Evolutionary conservation across 2,329 filamentous ascomycete species (phyloP).

Genomic region (Aciculosporium take): DNA sequence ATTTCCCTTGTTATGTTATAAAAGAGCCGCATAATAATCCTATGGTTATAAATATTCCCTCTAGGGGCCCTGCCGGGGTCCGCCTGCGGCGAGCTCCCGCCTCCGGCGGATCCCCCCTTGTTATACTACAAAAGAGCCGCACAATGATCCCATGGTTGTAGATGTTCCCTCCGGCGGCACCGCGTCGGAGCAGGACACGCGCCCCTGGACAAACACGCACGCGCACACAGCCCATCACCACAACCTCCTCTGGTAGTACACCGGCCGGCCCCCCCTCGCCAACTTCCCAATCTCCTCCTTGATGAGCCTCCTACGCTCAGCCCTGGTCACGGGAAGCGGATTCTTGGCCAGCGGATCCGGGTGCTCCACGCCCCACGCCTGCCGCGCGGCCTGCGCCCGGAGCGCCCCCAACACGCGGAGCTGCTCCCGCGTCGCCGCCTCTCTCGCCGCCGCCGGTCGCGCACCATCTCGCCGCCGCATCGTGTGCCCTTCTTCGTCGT

Average conservation of each 20-base stretch:
- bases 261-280: constrained; percentile 29
- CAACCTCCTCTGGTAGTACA: constrained; percentile 40
- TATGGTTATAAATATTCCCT: too few relatives aligned
- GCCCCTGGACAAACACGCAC: too few relatives aligned
- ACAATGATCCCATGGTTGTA: too few relatives aligned
- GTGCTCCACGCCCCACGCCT: constrained; percentile 20
- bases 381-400: constrained; percentile 17
- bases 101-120: too few relatives aligned
- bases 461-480: constrained; percentile 4
- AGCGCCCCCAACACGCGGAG: constrained; percentile 19
- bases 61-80: too few relatives aligned
- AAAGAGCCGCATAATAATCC: too few relatives aligned
- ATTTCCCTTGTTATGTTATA: too few relatives aligned
- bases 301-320: constrained; percentile 41
- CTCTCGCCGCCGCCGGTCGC: constrained; percentile 5
- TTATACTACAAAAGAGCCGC: too few relatives aligned
- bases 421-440: constrained; percentile 13
- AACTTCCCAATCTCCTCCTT: constrained; percentile 40
- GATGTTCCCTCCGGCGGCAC: too few relatives aligned
- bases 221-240: constrained; percentile 25
- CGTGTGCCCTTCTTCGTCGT: neutral
- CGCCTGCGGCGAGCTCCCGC: too few relatives aligned
- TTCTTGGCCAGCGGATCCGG: constrained; percentile 23
- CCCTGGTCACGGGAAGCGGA: constrained; percentile 34
- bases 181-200: too few relatives aligned